Evolutionary conservation across 2,329 filamentous ascomycete genomes (phyloP).

Genomic region (Metarhizium anisopliae): DNA sequence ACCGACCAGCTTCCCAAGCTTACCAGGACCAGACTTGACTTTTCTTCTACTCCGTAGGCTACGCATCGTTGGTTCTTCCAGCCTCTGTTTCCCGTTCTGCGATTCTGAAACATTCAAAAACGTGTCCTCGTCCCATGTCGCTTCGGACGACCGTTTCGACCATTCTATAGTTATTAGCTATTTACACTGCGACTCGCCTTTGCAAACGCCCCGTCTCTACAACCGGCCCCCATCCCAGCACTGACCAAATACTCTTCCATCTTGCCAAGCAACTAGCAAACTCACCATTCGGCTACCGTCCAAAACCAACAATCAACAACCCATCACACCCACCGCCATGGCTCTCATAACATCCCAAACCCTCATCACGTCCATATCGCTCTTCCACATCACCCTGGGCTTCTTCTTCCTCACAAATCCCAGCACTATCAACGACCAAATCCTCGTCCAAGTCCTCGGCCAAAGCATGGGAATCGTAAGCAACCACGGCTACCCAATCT

Average conservation of each 20-base stretch:
- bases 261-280: background rate
- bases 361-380: constrained; percentile 70
- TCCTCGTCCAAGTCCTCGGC: constrained; percentile 71
- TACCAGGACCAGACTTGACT: too few relatives aligned
- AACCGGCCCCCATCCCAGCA: too few relatives aligned
- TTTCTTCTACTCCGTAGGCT: too few relatives aligned
- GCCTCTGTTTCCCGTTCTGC: background rate
- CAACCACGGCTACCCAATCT: background rate
- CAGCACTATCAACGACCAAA: constrained; percentile 63
- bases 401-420: constrained; percentile 77
- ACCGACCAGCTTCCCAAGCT: too few relatives aligned
- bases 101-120: background rate
- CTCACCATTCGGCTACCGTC: too few relatives aligned
- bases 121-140: background rate
- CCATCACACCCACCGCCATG: constrained; percentile 44
- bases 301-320: background rate
- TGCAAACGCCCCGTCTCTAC: too few relatives aligned
- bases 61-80: too few relatives aligned
- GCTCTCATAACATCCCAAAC: constrained; percentile 70
- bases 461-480: constrained; percentile 75
- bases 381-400: constrained; percentile 77
- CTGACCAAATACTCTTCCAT: too few relatives aligned
- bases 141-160: too few relatives aligned
- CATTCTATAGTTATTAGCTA: background rate
- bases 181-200: too few relatives aligned